Evolutionary conservation across 2,329 filamentous ascomycete species (phyloP).

Genomic region (Ophiocordyceps camponoti-floridani): DNA sequence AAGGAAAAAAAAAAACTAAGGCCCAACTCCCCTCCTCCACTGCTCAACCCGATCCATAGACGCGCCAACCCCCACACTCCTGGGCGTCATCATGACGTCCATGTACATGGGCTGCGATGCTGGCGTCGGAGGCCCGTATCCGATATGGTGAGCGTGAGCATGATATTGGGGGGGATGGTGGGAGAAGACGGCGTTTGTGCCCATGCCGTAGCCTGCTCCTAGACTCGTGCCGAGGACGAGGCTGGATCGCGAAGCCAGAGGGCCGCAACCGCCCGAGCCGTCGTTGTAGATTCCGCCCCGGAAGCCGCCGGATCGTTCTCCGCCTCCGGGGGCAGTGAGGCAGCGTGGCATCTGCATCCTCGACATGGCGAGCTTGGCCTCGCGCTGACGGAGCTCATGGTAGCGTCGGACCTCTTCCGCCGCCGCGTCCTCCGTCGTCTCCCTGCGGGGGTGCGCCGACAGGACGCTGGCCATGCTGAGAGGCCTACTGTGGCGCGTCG

Average conservation of each 20-base stretch:
- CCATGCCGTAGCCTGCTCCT: conserved; percentile 5
- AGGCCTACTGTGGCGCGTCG: conserved; percentile 10
- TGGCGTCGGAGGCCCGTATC: conserved; percentile 14
- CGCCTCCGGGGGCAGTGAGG: conserved; percentile 12
- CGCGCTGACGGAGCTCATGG: conserved; percentile 23
- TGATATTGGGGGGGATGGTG: no score
- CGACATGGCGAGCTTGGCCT: conserved; percentile 29
- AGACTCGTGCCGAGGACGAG: conserved; percentile 7
- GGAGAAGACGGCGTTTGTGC: not conserved
- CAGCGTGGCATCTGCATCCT: conserved; percentile 29
- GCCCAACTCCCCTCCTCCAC: conserved; percentile 23
- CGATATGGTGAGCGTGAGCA: conserved; percentile 3
- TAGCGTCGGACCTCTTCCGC: conserved; percentile 22
- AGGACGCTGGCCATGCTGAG: conserved; percentile 45
- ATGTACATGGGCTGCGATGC: conserved; percentile 9
- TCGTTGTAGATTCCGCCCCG: conserved; percentile 37
- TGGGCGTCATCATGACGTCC: conserved; percentile 8
- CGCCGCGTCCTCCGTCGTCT: conserved; percentile 15
- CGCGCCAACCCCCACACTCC: conserved; percentile 10
- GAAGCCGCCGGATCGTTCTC: conserved; percentile 24
- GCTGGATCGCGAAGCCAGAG: conserved; percentile 9
- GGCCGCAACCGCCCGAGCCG: conserved; percentile 21
- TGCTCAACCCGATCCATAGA: conserved; percentile 20
- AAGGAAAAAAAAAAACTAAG: conserved; percentile 2
- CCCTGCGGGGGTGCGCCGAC: conserved; percentile 21